Evolutionary conservation across 2,329 filamentous ascomycete species (phyloP), one percentile per base, ranked within the genome.

Genomic region (Colletotrichum karsti): DNA sequence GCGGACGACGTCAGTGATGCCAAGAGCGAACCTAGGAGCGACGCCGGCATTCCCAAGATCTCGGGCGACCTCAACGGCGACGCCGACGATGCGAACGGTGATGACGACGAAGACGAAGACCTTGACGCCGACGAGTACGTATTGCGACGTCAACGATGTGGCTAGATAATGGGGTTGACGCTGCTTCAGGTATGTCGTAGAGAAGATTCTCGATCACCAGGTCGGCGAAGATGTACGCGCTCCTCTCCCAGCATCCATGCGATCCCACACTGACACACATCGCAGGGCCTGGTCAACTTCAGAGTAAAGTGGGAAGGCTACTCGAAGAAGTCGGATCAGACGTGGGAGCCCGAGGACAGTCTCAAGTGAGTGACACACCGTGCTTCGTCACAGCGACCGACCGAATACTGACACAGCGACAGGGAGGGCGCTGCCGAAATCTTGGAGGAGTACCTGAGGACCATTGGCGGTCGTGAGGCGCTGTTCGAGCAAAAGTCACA

Each of bases 261-360:
- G 30, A 20, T 35, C 39, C 13, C 28, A 58, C 64, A 9, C 67
- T 59, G 9, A 65, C 50, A n/a, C 13, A 61, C 20, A 9, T 44
- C 8, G 9, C 67, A 88, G 81, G 87, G 87, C 20, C 76, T 77
- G 5, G 74, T 90, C 0, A 84, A 85, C 51, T 94, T 92, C 74
- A 85, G 91, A 57, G 92, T 96, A 37, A 94, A 95, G 74, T 96
- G 93, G 93, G 88, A 93, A 71, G 93, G 93, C 3, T 96, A 91
- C 69, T 88, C 92, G 0, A 87, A 90, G 69, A 89, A 90, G 69
- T 77, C 82, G 0, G 93, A 96, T 72, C 80, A 88, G 74, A 96
- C 93, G 0, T 95, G 92, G 93, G 93, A 96, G 76, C 90, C 92
- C 0, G 90, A 93, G 73, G 88, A 89, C 10, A 95, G 94, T 72